Evolutionary conservation across 257 asterid species (phyloP).

Genomic region (Coffea eugenioides): DNA sequence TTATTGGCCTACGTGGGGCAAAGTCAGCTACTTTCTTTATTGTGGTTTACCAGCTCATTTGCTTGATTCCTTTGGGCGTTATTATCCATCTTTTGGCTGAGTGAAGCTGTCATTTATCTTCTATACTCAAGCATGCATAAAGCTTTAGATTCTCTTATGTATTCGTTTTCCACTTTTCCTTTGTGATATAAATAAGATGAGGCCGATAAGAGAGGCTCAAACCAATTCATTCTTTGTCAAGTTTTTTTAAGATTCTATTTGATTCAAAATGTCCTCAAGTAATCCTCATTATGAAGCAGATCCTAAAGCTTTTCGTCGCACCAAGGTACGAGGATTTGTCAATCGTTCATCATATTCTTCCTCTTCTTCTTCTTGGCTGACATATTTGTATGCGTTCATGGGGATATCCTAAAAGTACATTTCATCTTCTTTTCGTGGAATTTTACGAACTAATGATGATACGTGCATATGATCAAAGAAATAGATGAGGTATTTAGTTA

Average conservation of each 20-base stretch:
- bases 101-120: slow-evolving; percentile 5
- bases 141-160: not conserved
- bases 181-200: not conserved
- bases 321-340: slow-evolving; percentile 2
- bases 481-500: not conserved
- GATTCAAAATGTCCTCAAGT: slow-evolving; percentile 30
- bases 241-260: not conserved
- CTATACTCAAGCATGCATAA: not conserved
- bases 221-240: not conserved
- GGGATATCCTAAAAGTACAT: not conserved
- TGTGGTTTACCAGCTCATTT: not conserved
- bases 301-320: not conserved
- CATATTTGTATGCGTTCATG: not conserved
- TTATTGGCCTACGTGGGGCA: not conserved
- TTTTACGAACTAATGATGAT: not conserved
- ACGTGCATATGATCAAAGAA: not conserved
- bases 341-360: not conserved
- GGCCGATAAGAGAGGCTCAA: not conserved
- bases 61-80: not conserved
- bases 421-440: not conserved
- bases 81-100: not conserved
- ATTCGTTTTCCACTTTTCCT: no score
- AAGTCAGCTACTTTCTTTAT: not conserved
- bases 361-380: not conserved
- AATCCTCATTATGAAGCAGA: slow-evolving; percentile 41